Evolutionary conservation across 805 yeast genomes (phyloP), one percentile per base, ranked within the genome.

Genomic region (Suhomyces emberorum): DNA sequence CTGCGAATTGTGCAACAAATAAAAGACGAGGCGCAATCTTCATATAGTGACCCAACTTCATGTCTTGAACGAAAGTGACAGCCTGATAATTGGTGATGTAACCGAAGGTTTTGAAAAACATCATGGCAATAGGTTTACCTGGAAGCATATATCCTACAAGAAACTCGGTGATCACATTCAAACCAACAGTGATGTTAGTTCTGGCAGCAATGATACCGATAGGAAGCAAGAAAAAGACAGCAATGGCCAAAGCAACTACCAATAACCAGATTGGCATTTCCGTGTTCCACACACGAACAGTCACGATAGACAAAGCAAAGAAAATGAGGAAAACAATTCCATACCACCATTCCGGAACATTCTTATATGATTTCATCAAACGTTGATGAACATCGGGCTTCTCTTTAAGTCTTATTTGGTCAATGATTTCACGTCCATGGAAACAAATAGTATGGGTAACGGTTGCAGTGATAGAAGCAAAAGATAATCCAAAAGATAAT

Each of bases 401-500:
- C 34, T 55, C 61, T 42, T 48, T 44, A 31, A 38, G 39, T 39
- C 38, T 49, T 34, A 63, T n/a, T 49, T 63, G 69, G 16, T 46
- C 38, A 16, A 51, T 28, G 38, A 82, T 70, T 41, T 78, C 79
- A 30, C 56, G 61, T 35, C 81, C 75, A 49, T 79, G 82, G 61
- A 75, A 81, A 17, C 80, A 60, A 7, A 57, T 57, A 15, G 80
- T 72, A 52, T 82, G 84, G n/a, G 72, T 66, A 35, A 83, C 61
- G 6, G 81, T 74, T 3, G 85, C 77, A 19, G 77, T 65, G 38
- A 81, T 74, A 4, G 86, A 72, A 1, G 86, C 88, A 60, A 72
- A 57, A 63, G 67, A 48, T 51, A 65, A 57, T 35, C 83, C 84
- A 47, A 80, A 79, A 5, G 79, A 65, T n/a, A 83, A 52, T 19